These are phyloP conservation scores for Hypoxylon sp. DNA, from an alignment of 2,329 filamentous ascomycete species.

Conservation along the genomic window DNA sequence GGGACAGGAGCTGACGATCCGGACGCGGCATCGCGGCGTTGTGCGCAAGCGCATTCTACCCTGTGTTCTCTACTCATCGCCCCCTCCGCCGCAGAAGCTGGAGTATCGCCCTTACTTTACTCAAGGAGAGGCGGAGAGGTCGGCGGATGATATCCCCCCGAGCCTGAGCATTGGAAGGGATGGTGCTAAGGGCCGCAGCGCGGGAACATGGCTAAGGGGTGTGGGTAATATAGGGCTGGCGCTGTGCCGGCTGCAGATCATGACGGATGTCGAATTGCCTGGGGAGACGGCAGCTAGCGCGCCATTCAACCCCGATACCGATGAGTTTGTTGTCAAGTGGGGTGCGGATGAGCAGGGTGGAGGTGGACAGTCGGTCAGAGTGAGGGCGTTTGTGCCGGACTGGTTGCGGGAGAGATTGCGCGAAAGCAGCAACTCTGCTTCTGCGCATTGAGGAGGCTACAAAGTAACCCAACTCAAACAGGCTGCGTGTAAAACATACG, in stretches of 20 bases:
- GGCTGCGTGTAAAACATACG: neutral
- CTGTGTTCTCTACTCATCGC: conserved; percentile 73
- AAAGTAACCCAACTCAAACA: neutral
- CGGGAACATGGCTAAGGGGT: conserved; percentile 84
- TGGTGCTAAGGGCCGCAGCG: conserved; percentile 74
- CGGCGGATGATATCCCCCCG: conserved; percentile 59
- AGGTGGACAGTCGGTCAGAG: conserved; percentile 60
- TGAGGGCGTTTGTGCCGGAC: conserved; percentile 86
- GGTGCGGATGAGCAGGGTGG: conserved; percentile 59
- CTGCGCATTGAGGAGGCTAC: neutral
- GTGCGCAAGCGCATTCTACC: conserved; percentile 92
- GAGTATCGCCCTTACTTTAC: conserved; percentile 59
- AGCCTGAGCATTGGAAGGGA: conserved; percentile 66
- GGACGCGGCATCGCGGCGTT: conserved; percentile 93
- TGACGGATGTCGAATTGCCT: conserved; percentile 84
- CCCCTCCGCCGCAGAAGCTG: conserved; percentile 58
- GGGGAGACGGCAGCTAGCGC: conserved; percentile 75
- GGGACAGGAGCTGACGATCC: conserved; percentile 95
- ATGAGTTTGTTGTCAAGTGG: conserved; percentile 73
- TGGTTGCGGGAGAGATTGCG: conserved; percentile 72
- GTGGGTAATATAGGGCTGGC: conserved; percentile 90
- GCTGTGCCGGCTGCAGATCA: conserved; percentile 88
- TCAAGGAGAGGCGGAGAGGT: neutral
- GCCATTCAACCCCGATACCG: conserved; percentile 68
- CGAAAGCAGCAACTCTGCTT: conserved; percentile 5